These are phyloP conservation scores for Vanilla planifolia DNA, from an alignment of 106 monocot species.

Conservation along the genomic window DNA sequence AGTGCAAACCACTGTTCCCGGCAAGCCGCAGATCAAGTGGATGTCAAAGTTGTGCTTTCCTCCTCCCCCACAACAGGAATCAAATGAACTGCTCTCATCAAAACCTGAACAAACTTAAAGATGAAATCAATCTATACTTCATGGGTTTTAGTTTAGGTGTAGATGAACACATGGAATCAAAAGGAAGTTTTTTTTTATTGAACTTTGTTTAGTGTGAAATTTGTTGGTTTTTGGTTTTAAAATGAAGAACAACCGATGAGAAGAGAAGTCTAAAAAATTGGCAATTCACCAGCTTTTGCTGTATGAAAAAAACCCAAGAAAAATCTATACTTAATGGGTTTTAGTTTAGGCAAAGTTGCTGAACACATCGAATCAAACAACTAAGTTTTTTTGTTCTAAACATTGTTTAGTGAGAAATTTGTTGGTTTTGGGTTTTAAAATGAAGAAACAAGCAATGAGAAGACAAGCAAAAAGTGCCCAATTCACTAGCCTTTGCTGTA, in stretches of 20 bases:
- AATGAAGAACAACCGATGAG: neutral
- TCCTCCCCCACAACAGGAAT: slow-evolving; percentile 38
- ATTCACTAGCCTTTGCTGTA: no score
- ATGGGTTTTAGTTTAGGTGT: neutral
- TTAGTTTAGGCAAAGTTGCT: no score
- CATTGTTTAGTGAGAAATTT: no score
- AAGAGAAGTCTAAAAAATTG: no score
- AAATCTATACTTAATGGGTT: no score
- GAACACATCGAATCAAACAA: no score
- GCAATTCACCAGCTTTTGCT: no score
- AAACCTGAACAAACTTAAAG: slow-evolving; percentile 30
- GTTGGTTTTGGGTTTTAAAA: no score
- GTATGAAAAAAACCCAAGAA: no score
- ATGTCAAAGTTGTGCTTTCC: slow-evolving; percentile 34
- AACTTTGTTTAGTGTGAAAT: neutral
- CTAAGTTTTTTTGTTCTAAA: no score
- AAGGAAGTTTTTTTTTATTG: neutral
- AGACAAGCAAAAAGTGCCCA: no score
- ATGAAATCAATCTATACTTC: neutral
- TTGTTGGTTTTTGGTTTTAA: neutral
- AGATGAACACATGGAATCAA: neutral
- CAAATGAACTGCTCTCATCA: slow-evolving; percentile 11
- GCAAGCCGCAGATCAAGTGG: slow-evolving; percentile 20
- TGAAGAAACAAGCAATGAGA: no score
- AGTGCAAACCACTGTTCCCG: slow-evolving; percentile 16